Evolutionary conservation across 352 stramenopile species (phyloP), one percentile per base, ranked within the genome.

Genomic region (Pythium folliculosum): DNA sequence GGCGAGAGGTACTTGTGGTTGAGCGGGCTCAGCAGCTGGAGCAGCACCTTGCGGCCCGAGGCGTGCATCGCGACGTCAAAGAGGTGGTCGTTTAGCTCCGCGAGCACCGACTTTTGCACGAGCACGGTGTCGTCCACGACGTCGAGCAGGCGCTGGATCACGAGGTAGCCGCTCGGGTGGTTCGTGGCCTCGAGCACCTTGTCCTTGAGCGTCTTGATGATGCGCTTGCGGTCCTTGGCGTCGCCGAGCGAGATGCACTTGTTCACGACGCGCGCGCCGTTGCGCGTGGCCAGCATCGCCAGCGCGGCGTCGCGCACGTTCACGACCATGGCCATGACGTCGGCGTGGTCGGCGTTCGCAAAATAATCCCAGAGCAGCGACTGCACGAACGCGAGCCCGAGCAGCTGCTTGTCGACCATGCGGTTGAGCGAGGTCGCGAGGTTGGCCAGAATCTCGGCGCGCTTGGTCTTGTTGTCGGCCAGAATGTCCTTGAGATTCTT

Each of bases 161-260:
- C 86, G 7, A 97, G 72, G 77, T 97, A 97, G 14, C 90, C 90
- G 60, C 90, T 95, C 7, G 87, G 90, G 76, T 97, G 90, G 72
- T 96, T 97, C 66, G 80, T 89, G 8, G 91, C 90, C 0, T 95
- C 88, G 30, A 94, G 63, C 32, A 96, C 88, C 72, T 96, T 96
- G 75, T 95, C 90, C 72, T 97, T 97, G 17, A 97, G 75, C 38
- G 80, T 75, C 76, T 97, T 96, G 73, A 97, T 93, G 68, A 97
- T 91, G 44, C 87, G 86, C 77, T 97, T 97, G 55, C 90, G 87
- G 72, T 97, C 91, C 75, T 97, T 97, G 9, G 90, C 84, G 1
- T 81, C 79, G 50, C 88, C 88, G 12, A 96, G 65, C 12, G 86
- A 86, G 25, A 96, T 77, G 69, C 88, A 96, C 73, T 86, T 89